Percentiles rank a stretch among this genome's conserved stretches.
These are phyloP conservation scores for Tetracladium setigerum DNA, from an alignment of 495 filamentous ascomycete genomes.

Conservation along the genomic window DNA sequence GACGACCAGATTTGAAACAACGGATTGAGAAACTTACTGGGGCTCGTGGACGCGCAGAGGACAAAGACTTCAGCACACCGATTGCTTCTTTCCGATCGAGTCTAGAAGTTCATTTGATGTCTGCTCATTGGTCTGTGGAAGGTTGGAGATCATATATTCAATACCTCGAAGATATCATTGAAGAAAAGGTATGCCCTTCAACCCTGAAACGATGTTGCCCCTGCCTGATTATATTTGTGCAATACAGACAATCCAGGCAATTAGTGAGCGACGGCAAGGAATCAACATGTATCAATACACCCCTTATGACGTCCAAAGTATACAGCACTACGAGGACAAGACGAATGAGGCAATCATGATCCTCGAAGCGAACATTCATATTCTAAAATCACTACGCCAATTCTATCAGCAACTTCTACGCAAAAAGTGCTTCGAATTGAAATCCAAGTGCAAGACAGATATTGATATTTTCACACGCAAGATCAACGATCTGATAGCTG, in stretches of 20 bases:
- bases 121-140: slow-evolving; percentile 33
- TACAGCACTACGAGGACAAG: slow-evolving; percentile 32
- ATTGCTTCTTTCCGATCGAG: slow-evolving; percentile 26
- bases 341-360: slow-evolving; percentile 27
- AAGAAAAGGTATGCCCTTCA: slow-evolving; percentile 22
- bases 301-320: slow-evolving; percentile 23
- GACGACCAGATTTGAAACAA: slow-evolving; percentile 23
- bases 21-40: slow-evolving; percentile 28
- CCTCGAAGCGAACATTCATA: slow-evolving; percentile 31
- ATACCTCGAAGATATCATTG: slow-evolving; percentile 30
- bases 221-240: no score
- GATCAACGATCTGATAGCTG: slow-evolving; percentile 28
- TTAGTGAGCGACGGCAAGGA: no score
- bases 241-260: no score
- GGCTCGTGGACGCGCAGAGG: slow-evolving; percentile 20
- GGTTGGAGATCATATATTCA: slow-evolving; percentile 36
- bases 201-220: neutral
- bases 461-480: slow-evolving; percentile 24
- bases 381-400: slow-evolving; percentile 25
- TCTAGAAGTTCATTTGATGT: slow-evolving; percentile 31
- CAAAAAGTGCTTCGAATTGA: slow-evolving; percentile 26
- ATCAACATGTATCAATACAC: no score
- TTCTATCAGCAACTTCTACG: slow-evolving; percentile 28
- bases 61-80: slow-evolving; percentile 17
- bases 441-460: slow-evolving; percentile 19